Evolutionary conservation across 139 green algal species (phyloP), one percentile per base, ranked within the genome.

Genomic region (Chlamydomonas schloesseri): DNA sequence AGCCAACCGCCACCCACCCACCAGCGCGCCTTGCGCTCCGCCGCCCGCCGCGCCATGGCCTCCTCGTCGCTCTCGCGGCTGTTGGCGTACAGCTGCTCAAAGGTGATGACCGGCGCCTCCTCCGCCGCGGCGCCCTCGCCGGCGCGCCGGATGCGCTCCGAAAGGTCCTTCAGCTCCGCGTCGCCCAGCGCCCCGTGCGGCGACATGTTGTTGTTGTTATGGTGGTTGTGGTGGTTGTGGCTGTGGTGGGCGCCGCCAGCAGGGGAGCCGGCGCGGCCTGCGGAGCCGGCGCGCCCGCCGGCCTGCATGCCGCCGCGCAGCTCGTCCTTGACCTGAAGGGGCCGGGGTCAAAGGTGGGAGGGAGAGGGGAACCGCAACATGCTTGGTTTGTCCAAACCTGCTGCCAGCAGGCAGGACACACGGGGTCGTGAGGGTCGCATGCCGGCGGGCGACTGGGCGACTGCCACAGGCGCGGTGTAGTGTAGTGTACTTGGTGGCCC

Each of bases 21-120:
- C 79, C 79, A 85, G 10, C 79, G 79, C 24, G 79, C 79, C 67
- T 85, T 85, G 67, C 79, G 79, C 68, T 85, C 79, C 15, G 79
- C 79, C 46, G 79, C 79, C 13, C 79, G 33, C 36, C 79, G 47
- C 4, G 79, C 79, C 79, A 85, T 85, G 29, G 79, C 79, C 64
- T 68, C 79, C 23, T 85, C 79, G 46, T 85, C 79, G 31, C 31
- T 77, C 47, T 85, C 79, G 23, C 36, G 28, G 79, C 55, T 76
- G 33, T 76, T 69, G 46, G 67, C 67, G 67, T 85, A 85, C 13
- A 85, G 64, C 67, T 85, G 79, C 50, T 85, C 79, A 31, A 77
- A 85, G 20, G 67, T 85, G 37, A 85, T 70, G 3, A 85, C 31
- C 20, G 76, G 76, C 34, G 29, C 50, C 14, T 33, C 31, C 6